Evolutionary conservation across 2,329 filamentous ascomycete species (phyloP).

Genomic region (Thielaviopsis cerberus): DNA sequence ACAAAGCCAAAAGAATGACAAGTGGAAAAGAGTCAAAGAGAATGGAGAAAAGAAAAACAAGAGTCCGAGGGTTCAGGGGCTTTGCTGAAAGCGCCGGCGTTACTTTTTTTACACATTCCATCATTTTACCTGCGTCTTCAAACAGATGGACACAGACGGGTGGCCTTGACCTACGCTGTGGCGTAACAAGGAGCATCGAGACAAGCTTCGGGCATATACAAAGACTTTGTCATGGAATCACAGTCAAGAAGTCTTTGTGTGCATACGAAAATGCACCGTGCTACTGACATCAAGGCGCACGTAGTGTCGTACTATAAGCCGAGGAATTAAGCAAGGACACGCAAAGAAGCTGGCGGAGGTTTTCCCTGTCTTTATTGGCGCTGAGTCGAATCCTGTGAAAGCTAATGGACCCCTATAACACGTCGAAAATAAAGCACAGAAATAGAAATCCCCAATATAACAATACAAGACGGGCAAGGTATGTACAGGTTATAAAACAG

Average conservation of each 20-base stretch:
- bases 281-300: not conserved
- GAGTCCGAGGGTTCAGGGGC: not conserved
- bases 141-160: not conserved
- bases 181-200: not conserved
- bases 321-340: not conserved
- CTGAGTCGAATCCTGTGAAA: not conserved
- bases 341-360: not conserved
- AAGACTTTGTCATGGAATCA: not conserved
- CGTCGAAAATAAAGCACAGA: not conserved
- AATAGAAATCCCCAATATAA: not conserved
- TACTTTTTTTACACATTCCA: no score
- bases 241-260: not conserved
- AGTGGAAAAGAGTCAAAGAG: not conserved
- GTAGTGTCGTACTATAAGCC: not conserved
- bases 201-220: not conserved
- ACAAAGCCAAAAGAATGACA: not conserved
- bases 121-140: not conserved
- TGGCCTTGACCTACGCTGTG: not conserved
- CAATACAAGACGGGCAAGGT: no score
- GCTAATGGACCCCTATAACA: not conserved
- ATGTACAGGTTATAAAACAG: no score
- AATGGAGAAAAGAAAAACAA: not conserved
- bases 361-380: not conserved
- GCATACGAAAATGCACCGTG: not conserved
- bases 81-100: not conserved